Conservation (phyloP, 164 flowering plant genomes). For the Warburgia ugandensis region DNA sequence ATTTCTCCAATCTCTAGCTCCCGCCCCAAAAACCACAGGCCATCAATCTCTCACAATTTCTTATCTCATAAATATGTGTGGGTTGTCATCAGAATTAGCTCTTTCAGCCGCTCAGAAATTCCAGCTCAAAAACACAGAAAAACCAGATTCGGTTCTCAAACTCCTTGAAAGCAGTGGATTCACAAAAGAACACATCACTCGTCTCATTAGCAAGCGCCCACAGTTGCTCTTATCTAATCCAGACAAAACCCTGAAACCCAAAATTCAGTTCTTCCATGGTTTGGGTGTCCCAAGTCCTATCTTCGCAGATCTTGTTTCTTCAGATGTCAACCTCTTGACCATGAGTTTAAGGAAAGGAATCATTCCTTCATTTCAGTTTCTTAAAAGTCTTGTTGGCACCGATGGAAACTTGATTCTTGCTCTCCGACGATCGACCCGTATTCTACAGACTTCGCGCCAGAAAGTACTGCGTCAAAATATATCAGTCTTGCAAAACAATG, state of each 20-base stretch:
- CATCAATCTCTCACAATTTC: too few species aligned
- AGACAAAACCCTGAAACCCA: neutral
- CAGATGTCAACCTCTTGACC: neutral
- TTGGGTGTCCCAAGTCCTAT: neutral
- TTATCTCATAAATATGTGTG: slow-evolving; percentile 1
- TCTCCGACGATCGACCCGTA: neutral
- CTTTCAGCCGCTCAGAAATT: neutral
- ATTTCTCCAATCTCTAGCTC: too few species aligned
- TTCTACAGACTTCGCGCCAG: neutral
- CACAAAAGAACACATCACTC: neutral
- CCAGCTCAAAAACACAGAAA: neutral
- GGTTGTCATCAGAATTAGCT: neutral
- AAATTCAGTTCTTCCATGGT: neutral
- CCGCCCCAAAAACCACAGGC: too few species aligned
- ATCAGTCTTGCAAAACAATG: neutral
- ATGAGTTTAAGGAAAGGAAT: neutral
- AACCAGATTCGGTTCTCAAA: neutral
- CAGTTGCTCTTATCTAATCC: neutral
- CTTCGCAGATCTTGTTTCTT: neutral
- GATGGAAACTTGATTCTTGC: neutral
- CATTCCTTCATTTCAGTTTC: neutral
- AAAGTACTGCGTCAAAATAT: neutral
- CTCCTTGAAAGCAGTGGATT: neutral
- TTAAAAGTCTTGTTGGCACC: neutral
- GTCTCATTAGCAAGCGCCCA: neutral